These are phyloP conservation scores for Beauveria sp. DNA, from an alignment of 2,329 filamentous ascomycete genomes.

Conservation along the genomic window DNA sequence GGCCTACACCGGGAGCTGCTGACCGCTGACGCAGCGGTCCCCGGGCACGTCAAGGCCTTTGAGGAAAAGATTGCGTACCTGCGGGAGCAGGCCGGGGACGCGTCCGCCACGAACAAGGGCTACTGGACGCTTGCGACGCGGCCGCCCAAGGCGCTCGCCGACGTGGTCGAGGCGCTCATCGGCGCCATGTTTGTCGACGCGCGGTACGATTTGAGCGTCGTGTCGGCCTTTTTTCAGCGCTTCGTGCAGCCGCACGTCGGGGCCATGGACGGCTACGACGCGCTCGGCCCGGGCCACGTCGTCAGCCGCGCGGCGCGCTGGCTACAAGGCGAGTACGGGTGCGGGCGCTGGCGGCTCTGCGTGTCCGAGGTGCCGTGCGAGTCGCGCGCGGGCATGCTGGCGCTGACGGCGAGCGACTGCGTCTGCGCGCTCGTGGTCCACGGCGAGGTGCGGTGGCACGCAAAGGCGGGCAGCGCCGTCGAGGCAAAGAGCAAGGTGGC, in stretches of 20 bases:
- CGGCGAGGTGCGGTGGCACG: constrained; percentile 55
- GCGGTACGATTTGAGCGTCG: constrained; percentile 63
- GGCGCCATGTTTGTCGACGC: constrained; percentile 91
- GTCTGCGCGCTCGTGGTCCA: constrained; percentile 73
- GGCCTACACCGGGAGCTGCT: constrained; percentile 69
- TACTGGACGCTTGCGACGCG: constrained; percentile 60
- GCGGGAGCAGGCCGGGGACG: constrained; percentile 29
- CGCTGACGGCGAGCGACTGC: constrained; percentile 42
- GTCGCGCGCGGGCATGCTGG: constrained; percentile 33
- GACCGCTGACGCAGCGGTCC: constrained; percentile 34
- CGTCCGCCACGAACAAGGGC: constrained; percentile 31
- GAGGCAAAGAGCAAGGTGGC: constrained; percentile 67
- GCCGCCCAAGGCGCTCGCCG: constrained; percentile 70
- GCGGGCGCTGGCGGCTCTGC: constrained; percentile 49
- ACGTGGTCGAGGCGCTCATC: constrained; percentile 82
- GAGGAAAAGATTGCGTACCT: constrained; percentile 50
- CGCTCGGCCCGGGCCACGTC: constrained; percentile 79
- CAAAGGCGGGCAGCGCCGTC: constrained; percentile 53
- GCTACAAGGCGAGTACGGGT: constrained; percentile 58
- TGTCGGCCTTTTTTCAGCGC: constrained; percentile 68
- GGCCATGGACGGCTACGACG: constrained; percentile 82
- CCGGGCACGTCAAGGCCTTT: constrained; percentile 43
- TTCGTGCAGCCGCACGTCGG: constrained; percentile 71
- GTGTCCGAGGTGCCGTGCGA: constrained; percentile 33
- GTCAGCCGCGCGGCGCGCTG: constrained; percentile 63